Evolutionary conservation across 1,284 basidiomycete species (phyloP).

Genomic region (Xerocomus amazonicus): DNA sequence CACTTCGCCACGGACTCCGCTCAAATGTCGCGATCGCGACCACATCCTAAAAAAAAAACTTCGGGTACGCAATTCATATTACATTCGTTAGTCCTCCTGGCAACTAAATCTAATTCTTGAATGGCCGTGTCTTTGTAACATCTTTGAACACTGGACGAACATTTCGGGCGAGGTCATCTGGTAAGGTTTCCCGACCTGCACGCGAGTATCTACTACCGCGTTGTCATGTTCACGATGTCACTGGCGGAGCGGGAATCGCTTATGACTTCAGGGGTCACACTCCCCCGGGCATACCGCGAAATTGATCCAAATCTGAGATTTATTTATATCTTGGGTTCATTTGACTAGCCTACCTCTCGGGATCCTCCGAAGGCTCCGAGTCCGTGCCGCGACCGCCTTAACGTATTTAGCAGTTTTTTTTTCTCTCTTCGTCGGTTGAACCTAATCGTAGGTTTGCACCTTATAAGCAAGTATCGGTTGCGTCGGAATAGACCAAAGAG

Average conservation of each 20-base stretch:
- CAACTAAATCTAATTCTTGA: conserved; percentile 2
- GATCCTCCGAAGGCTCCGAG: conserved; percentile 24
- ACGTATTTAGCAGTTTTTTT: conserved; percentile 9
- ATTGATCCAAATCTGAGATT: conserved; percentile 29
- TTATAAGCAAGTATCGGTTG: conserved; percentile 11
- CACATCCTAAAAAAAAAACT: conserved; percentile 2
- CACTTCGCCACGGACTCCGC: neutral
- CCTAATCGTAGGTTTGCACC: conserved; percentile 16
- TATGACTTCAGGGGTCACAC: conserved; percentile 23
- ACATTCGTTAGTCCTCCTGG: conserved; percentile 10
- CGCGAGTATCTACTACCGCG: neutral
- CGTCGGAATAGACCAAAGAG: neutral
- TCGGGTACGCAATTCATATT: conserved; percentile 8
- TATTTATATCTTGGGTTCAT: conserved; percentile 15
- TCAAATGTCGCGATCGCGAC: neutral
- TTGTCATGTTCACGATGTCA: conserved; percentile 1
- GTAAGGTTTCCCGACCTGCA: neutral
- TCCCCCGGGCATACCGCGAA: conserved; percentile 13
- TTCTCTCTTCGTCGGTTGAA: conserved; percentile 10
- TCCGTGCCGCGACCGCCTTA: conserved; percentile 20
- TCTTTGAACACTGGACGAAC: no score
- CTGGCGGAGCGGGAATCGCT: conserved; percentile 13
- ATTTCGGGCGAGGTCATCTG: neutral
- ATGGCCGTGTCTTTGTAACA: neutral
- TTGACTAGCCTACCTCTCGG: conserved; percentile 20